These are phyloP conservation scores for Cadophora sp. DNA, from an alignment of 2,329 filamentous ascomycete species.

Conservation along the genomic window DNA sequence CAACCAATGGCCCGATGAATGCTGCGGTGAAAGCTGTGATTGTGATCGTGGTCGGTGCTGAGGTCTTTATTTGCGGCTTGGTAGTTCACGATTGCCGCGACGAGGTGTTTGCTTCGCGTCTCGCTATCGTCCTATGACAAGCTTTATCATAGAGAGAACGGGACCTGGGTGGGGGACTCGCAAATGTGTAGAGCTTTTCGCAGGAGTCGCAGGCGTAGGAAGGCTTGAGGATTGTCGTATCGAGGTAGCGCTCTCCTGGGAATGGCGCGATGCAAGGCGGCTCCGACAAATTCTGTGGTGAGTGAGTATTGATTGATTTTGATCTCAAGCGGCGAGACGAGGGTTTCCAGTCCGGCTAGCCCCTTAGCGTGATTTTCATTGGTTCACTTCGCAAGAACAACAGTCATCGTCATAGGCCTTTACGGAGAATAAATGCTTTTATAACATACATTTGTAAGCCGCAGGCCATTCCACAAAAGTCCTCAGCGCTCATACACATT, in stretches of 20 bases:
- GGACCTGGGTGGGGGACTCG: background rate
- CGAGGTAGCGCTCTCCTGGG: background rate
- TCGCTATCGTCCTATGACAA: background rate
- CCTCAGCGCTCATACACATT: too few species aligned
- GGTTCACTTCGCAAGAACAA: background rate
- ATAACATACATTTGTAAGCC: background rate
- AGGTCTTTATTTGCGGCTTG: slow-evolving; percentile 7
- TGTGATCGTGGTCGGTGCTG: background rate
- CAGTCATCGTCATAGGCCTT: background rate
- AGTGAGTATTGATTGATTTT: background rate
- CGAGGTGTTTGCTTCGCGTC: slow-evolving; percentile 1
- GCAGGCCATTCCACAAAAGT: too few species aligned
- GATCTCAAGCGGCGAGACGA: background rate
- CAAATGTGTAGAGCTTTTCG: background rate
- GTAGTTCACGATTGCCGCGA: slow-evolving; percentile 1
- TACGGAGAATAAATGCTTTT: background rate
- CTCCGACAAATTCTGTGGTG: background rate
- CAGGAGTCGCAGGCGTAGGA: background rate
- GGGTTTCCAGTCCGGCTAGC: background rate
- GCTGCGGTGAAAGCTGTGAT: slow-evolving; percentile 19
- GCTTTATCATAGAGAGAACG: background rate
- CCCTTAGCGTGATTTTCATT: background rate
- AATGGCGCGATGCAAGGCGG: background rate
- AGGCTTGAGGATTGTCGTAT: background rate
- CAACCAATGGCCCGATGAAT: slow-evolving; percentile 26